These are phyloP conservation scores for Claviceps quebecensis DNA, from an alignment of 2,329 filamentous ascomycete genomes.

Conservation along the genomic window DNA sequence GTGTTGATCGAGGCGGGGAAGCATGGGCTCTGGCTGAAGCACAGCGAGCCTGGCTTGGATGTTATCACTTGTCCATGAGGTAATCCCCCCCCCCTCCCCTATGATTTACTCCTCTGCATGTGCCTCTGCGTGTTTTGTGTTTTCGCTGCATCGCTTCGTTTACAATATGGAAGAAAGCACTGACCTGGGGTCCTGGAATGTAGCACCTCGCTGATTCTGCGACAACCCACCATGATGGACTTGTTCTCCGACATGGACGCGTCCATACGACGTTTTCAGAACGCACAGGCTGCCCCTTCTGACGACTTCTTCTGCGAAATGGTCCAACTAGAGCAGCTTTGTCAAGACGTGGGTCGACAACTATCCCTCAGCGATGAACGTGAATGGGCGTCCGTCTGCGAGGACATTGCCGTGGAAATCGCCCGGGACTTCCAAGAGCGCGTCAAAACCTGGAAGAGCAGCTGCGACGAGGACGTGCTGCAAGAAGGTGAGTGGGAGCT, in stretches of 20 bases:
- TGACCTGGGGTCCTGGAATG: not conserved
- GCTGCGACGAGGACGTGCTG: not conserved
- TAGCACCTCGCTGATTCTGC: constrained; percentile 2
- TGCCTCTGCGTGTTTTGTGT: too few relatives aligned
- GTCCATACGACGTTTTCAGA: not conserved
- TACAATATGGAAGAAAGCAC: not conserved
- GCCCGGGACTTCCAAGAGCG: not conserved
- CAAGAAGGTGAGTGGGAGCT: not conserved
- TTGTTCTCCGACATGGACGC: constrained; percentile 1
- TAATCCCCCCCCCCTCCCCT: not conserved
- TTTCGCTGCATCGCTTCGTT: too few relatives aligned
- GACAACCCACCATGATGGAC: not conserved
- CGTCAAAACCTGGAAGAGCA: not conserved
- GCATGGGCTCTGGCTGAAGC: constrained; percentile 3
- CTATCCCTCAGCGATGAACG: not conserved
- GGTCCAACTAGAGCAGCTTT: constrained; percentile 1
- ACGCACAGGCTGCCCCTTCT: not conserved
- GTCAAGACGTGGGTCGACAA: not conserved
- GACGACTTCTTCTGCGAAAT: constrained; percentile 4
- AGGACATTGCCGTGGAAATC: not conserved
- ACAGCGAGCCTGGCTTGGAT: constrained; percentile 2
- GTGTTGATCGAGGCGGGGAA: not conserved
- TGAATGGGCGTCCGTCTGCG: not conserved
- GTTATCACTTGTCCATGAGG: constrained; percentile 3
- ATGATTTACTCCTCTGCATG: not conserved